Base-by-base conservation (phyloP, 208 protist genomes). In the Leishmania tarentolae region DNA sequence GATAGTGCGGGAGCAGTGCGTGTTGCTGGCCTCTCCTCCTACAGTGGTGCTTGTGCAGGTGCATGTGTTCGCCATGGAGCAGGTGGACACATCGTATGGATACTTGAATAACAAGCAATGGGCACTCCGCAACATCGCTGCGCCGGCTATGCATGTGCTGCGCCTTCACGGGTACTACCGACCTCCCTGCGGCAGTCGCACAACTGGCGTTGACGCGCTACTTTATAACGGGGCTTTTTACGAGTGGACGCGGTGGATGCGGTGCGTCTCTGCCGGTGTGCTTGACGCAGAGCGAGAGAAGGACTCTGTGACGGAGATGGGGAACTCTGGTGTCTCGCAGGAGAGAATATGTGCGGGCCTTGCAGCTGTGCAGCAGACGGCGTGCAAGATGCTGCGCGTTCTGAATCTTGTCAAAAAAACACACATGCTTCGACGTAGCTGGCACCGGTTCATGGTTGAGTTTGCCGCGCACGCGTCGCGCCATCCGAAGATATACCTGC, bases 241-340 rank as follows among this genome's bases (percentile, higher is more conserved):
- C 37, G 82, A 94, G 84, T 93, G 88, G 92, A 61, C 87, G 69
- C 80, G 77, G 31, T 95, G 92, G 92, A 85, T 93, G 82, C 42
- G 65, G 31, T 86, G 82, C 77, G 76, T 86, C 40, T 78, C 78
- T 28, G 69, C 35, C 24, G 56, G 68, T 81, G 42, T 50, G 71
- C 46, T 81, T 37, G 40, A 35, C 6, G n/a, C 59, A 46, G 15
- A 75, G 68, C 59, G 28, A 8, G 57, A 9, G 40, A 57, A 69
- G 40, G 79, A 66, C 24, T 42, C 17, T 31, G 65, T 71, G 7
- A 53, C 71, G 28, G 82, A 65, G 35, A 46, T 19, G 21, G 84
- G 19, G 68, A 59, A 37, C 7, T 31, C 35, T 50, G 19, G 7
- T 53, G 44, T 31, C 52, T 56, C n/a, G 21, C 19, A 37, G 37